These are phyloP conservation scores for Cystobasidium sp. DNA, from an alignment of 1,284 basidiomycete species.

Conservation along the genomic window DNA sequence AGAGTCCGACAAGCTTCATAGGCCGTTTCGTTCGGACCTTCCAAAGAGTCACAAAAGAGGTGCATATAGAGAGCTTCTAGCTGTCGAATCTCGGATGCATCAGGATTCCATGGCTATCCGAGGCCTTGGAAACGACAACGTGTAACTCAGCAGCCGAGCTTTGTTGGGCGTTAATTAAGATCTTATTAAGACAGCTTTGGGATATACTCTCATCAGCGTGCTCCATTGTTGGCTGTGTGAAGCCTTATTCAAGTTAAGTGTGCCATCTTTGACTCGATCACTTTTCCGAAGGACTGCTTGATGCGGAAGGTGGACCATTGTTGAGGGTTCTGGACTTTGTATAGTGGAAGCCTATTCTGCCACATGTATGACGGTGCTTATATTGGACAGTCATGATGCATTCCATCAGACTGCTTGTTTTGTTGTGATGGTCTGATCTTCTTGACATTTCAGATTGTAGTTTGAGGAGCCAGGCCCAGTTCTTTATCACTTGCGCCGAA, in stretches of 20 bases:
- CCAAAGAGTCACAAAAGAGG: too few relatives aligned
- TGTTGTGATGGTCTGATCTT: too few relatives aligned
- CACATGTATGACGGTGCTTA: too few relatives aligned
- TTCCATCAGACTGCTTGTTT: too few relatives aligned
- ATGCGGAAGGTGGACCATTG: slow-evolving; percentile 17
- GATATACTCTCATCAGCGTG: not conserved
- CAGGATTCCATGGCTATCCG: not conserved
- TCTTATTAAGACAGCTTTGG: slow-evolving; percentile 5
- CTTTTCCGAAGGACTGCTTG: not conserved
- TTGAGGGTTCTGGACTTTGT: slow-evolving; percentile 5
- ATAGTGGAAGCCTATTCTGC: not conserved
- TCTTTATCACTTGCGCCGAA: too few relatives aligned
- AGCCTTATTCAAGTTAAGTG: not conserved
- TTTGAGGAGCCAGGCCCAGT: too few relatives aligned
- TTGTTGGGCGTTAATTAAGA: not conserved
- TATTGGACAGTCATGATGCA: too few relatives aligned
- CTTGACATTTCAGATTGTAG: too few relatives aligned
- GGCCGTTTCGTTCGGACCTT: too few relatives aligned
- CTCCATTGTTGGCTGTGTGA: not conserved
- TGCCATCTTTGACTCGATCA: not conserved
- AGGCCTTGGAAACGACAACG: not conserved
- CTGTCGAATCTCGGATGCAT: slow-evolving; percentile 7
- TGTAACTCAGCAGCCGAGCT: not conserved
- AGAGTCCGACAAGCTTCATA: too few relatives aligned
- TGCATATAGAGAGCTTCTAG: not conserved